Evolutionary conservation across 257 asterid species (phyloP).

Genomic region (Thymus mandschuricus): DNA sequence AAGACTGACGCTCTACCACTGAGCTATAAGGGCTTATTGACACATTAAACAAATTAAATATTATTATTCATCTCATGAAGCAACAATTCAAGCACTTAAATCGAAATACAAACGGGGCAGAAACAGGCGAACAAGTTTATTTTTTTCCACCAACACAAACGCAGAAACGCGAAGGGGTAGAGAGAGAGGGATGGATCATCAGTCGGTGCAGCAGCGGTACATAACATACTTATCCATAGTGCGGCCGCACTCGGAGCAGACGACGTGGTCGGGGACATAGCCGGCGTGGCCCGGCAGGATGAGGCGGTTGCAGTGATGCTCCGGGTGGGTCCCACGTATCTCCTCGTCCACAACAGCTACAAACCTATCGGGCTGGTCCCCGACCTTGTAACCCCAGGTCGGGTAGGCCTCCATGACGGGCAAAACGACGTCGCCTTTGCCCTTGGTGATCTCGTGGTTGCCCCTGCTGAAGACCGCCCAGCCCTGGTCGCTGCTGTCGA

Average conservation of each 20-base stretch:
- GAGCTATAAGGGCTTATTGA: conserved; percentile 52
- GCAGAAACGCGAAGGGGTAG: too few species aligned
- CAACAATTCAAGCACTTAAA: too few species aligned
- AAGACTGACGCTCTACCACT: conserved; percentile 76
- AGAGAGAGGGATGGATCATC: not conserved
- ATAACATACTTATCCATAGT: conserved; percentile 75
- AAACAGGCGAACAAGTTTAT: not conserved
- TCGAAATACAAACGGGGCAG: not conserved
- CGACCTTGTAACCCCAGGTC: conserved; percentile 50
- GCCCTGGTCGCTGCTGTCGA: conserved; percentile 68
- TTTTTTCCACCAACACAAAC: not conserved
- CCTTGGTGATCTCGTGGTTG: conserved; percentile 51
- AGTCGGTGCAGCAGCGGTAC: conserved; percentile 86
- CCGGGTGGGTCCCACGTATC: conserved; percentile 43
- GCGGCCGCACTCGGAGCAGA: conserved; percentile 72
- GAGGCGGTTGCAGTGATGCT: conserved; percentile 78
- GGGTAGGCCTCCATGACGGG: conserved; percentile 40
- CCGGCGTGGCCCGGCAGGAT: conserved; percentile 67
- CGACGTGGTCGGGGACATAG: conserved; percentile 61
- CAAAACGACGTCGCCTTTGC: conserved; percentile 45
- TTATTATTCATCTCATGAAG: too few species aligned
- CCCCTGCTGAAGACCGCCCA: conserved; percentile 86
- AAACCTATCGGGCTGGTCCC: conserved; percentile 49
- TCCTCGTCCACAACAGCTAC: conserved; percentile 50
- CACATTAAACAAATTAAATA: too few species aligned